Evolutionary conservation across 2,329 filamentous ascomycete genomes (phyloP).

Genomic region (Cadophora sp.): DNA sequence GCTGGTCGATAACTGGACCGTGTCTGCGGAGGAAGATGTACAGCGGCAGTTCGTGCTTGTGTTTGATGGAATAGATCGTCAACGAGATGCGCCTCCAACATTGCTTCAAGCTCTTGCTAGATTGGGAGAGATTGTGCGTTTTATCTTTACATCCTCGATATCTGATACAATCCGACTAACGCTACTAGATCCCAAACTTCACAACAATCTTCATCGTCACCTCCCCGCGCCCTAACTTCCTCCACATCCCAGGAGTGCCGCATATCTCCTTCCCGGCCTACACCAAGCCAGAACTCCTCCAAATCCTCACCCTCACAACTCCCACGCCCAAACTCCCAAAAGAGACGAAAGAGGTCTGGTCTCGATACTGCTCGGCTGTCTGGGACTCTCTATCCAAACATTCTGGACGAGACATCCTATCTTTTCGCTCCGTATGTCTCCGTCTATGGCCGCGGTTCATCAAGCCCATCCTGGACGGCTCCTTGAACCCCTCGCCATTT

Average conservation of each 20-base stretch:
- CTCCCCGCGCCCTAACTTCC: constrained; percentile 70
- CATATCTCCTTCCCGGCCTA: constrained; percentile 88
- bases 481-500: constrained; percentile 78
- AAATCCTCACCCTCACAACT: constrained; percentile 70
- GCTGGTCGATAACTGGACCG: constrained; percentile 54
- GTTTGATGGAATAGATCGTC: constrained; percentile 85
- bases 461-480: constrained; percentile 74
- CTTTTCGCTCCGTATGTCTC: constrained; percentile 72
- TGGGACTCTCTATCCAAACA: constrained; percentile 87
- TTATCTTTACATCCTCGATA: constrained; percentile 24
- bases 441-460: constrained; percentile 88
- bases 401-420: constrained; percentile 78
- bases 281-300: constrained; percentile 77
- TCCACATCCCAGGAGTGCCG: constrained; percentile 73
- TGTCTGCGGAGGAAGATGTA: constrained; percentile 37
- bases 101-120: constrained; percentile 82
- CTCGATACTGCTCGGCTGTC: constrained; percentile 80
- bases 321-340: constrained; percentile 57
- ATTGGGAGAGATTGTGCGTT: constrained; percentile 77
- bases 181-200: constrained; percentile 75
- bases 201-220: constrained; percentile 80
- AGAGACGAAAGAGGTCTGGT: constrained; percentile 73
- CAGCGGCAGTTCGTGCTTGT: constrained; percentile 75
- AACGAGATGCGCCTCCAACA: constrained; percentile 80
- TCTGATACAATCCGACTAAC: constrained; percentile 26